These are phyloP conservation scores for Fusarium bulbicola DNA, from an alignment of 2,329 filamentous ascomycete genomes.

Conservation along the genomic window DNA sequence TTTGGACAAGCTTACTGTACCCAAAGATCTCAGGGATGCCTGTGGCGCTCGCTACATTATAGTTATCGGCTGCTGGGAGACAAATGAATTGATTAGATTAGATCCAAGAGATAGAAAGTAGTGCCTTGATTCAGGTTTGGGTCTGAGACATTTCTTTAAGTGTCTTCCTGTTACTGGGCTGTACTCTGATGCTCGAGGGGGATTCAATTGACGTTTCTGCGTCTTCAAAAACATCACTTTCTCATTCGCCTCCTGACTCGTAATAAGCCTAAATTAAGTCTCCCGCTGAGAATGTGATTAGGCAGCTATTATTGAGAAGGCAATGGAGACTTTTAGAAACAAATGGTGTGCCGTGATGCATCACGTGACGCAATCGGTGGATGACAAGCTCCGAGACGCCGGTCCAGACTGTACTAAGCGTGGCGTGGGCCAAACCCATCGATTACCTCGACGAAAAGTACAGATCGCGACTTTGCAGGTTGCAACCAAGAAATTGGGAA, in stretches of 20 bases:
- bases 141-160: not conserved
- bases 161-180: not conserved
- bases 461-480: constrained; percentile 42
- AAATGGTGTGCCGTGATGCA: not conserved
- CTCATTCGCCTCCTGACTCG: not conserved
- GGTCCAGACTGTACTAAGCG: constrained; percentile 9
- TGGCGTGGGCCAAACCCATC: constrained; percentile 24
- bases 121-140: not conserved
- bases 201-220: not conserved
- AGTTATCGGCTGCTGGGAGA: too few relatives aligned
- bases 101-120: not conserved
- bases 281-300: not conserved
- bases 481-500: constrained; percentile 32
- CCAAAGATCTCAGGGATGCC: not conserved
- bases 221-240: not conserved
- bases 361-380: constrained; percentile 34
- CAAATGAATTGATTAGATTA: not conserved
- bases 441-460: constrained; percentile 41
- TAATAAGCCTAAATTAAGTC: not conserved
- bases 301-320: constrained; percentile 3
- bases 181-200: not conserved
- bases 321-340: constrained; percentile 21
- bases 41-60: not conserved
- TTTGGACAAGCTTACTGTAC: not conserved
- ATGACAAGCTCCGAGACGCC: constrained; percentile 29